Evolutionary conservation across 129 eudicot species (phyloP).

Genomic region (Flaveria sonorensis): DNA sequence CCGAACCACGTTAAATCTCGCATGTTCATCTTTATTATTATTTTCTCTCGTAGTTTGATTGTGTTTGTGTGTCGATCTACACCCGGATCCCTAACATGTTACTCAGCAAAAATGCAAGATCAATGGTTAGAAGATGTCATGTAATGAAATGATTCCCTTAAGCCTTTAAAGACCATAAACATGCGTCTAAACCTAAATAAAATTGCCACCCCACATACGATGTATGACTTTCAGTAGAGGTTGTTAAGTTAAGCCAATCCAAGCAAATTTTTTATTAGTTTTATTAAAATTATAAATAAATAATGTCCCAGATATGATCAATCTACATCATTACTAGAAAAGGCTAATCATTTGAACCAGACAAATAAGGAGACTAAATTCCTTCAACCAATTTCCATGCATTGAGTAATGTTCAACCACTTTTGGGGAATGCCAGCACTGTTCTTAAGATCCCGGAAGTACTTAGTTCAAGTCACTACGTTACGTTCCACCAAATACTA

Average conservation of each 20-base stretch:
- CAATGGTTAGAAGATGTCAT: not conserved
- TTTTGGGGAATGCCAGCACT: not conserved
- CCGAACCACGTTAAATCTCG: no score
- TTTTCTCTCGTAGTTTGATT: no score
- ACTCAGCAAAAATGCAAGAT: not conserved
- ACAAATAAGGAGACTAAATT: not conserved
- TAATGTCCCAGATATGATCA: not conserved
- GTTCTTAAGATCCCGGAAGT: not conserved
- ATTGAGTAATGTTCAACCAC: not conserved
- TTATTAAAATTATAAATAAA: not conserved
- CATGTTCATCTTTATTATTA: no score
- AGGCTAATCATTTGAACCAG: not conserved
- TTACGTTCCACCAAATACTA: not conserved
- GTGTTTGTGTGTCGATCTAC: no score
- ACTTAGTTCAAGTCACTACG: not conserved
- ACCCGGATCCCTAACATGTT: no score
- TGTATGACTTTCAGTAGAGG: not conserved
- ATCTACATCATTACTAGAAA: not conserved
- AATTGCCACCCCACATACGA: not conserved
- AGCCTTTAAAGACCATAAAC: not conserved
- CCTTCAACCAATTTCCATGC: not conserved
- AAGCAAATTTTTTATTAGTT: not conserved
- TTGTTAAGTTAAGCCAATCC: not conserved
- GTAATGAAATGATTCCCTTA: not conserved
- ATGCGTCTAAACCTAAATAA: not conserved